These are phyloP conservation scores for Neodidymelliopsis sp. DNA, from an alignment of 2,329 filamentous ascomycete species.

Conservation along the genomic window DNA sequence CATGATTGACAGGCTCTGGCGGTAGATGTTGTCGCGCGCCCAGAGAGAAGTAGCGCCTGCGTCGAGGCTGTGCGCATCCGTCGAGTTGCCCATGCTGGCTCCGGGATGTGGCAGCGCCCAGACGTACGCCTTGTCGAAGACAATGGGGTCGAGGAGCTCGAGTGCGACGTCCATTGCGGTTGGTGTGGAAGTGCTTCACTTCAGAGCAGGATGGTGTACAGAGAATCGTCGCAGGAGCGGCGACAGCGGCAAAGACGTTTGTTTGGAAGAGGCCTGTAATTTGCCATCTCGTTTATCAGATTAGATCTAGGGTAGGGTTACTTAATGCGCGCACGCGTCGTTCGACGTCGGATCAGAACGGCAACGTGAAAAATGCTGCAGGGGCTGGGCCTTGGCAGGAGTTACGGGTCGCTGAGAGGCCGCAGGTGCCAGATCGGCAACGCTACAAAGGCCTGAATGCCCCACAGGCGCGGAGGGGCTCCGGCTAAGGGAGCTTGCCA, in stretches of 20 bases:
- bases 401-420: slow-evolving; percentile 2
- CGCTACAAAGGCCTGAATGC: slow-evolving; percentile 6
- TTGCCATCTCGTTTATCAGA: slow-evolving; percentile 24
- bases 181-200: no score
- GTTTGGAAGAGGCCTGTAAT: slow-evolving; percentile 12
- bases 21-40: slow-evolving; percentile 30
- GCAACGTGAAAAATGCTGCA: slow-evolving; percentile 19
- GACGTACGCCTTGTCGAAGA: slow-evolving; percentile 27
- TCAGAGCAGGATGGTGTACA: no score
- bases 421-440: slow-evolving; percentile 7
- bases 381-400: slow-evolving; percentile 16
- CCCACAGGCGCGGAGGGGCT: slow-evolving; percentile 4
- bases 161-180: slow-evolving; percentile 27
- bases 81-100: slow-evolving; percentile 16
- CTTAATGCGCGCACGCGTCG: slow-evolving; percentile 13
- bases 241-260: slow-evolving; percentile 16
- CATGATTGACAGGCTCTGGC: slow-evolving; percentile 24
- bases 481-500: slow-evolving; percentile 1
- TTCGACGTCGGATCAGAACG: slow-evolving; percentile 18
- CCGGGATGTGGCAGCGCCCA: slow-evolving; percentile 23
- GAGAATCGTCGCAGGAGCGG: slow-evolving; percentile 6
- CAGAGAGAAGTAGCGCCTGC: slow-evolving; percentile 21
- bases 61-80: slow-evolving; percentile 13
- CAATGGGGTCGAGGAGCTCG: slow-evolving; percentile 26
- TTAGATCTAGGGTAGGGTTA: no score